Conservation (phyloP, 2,329 filamentous ascomycete genomes). For the Amylocarpus encephaloides region DNA sequence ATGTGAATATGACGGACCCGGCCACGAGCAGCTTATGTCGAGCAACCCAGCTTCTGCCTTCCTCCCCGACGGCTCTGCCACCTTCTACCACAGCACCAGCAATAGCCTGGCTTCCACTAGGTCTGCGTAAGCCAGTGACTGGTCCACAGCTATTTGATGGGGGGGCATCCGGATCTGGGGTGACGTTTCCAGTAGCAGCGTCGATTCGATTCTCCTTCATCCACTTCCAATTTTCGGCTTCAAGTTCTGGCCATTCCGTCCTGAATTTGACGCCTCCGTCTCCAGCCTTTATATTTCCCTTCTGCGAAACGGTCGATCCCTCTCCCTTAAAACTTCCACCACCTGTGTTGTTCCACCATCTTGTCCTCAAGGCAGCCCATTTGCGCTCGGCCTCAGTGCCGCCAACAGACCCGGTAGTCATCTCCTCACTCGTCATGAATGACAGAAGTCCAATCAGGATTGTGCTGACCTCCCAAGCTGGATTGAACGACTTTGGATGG, state of each 20-base stretch:
- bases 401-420: slow-evolving; percentile 88
- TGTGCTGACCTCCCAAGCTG: slow-evolving; percentile 95
- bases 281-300: slow-evolving; percentile 80
- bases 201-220: slow-evolving; percentile 82
- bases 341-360: slow-evolving; percentile 97
- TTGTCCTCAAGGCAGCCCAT: slow-evolving; percentile 66
- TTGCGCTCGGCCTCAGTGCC: slow-evolving; percentile 71
- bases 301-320: slow-evolving; percentile 37
- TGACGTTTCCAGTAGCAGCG: slow-evolving; percentile 61
- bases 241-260: slow-evolving; percentile 81
- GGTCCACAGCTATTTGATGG: slow-evolving; percentile 45
- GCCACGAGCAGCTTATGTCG: slow-evolving; percentile 72
- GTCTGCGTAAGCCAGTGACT: slow-evolving; percentile 58
- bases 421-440: slow-evolving; percentile 98
- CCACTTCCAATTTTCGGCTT: slow-evolving; percentile 87
- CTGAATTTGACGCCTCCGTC: slow-evolving; percentile 90
- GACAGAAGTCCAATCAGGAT: slow-evolving; percentile 90
- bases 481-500: slow-evolving; percentile 96
- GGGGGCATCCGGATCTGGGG: slow-evolving; percentile 43
- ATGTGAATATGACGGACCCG: slow-evolving; percentile 66
- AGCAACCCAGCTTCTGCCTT: slow-evolving; percentile 74
- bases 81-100: slow-evolving; percentile 69
- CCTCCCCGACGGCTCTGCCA: slow-evolving; percentile 66
- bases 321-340: slow-evolving; percentile 43
- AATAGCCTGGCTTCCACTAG: slow-evolving; percentile 45